These are phyloP conservation scores for Candida tropicalis DNA, from an alignment of 1,139 yeast genomes.

Conservation along the genomic window DNA sequence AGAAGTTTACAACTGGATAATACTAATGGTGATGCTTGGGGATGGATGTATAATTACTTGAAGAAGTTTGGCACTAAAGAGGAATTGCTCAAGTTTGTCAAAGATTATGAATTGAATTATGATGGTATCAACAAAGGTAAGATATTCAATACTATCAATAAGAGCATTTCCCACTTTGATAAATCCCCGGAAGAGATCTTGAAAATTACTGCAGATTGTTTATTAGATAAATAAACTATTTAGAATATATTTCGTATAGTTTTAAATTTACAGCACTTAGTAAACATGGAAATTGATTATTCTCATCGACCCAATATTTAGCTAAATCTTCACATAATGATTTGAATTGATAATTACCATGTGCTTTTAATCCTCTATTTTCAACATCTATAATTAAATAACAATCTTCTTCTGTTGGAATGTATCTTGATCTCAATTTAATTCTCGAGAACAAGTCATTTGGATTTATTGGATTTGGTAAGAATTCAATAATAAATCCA, in stretches of 20 bases:
- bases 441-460: slow-evolving; percentile 51
- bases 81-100: slow-evolving; percentile 22
- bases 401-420: slow-evolving; percentile 27
- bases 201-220: slow-evolving; percentile 21
- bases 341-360: slow-evolving; percentile 48
- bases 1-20: slow-evolving; percentile 59
- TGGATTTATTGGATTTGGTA: slow-evolving; percentile 61
- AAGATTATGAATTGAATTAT: slow-evolving; percentile 26
- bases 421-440: slow-evolving; percentile 62
- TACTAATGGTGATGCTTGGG: slow-evolving; percentile 77
- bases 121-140: slow-evolving; percentile 63
- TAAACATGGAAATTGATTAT: slow-evolving; percentile 77
- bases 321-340: slow-evolving; percentile 58
- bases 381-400: slow-evolving; percentile 43
- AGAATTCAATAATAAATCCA: slow-evolving; percentile 76
- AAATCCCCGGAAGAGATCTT: slow-evolving; percentile 41
- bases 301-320: slow-evolving; percentile 67
- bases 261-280: slow-evolving; percentile 74
- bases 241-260: slow-evolving; percentile 47
- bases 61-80: slow-evolving; percentile 25
- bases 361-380: slow-evolving; percentile 40
- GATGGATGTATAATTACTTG: slow-evolving; percentile 57
- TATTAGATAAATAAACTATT: slow-evolving; percentile 8
- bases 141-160: slow-evolving; percentile 54
- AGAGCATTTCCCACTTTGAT: slow-evolving; percentile 44